Conservation (phyloP, 169 alveolate genomes). For the Theileria parva region DNA sequence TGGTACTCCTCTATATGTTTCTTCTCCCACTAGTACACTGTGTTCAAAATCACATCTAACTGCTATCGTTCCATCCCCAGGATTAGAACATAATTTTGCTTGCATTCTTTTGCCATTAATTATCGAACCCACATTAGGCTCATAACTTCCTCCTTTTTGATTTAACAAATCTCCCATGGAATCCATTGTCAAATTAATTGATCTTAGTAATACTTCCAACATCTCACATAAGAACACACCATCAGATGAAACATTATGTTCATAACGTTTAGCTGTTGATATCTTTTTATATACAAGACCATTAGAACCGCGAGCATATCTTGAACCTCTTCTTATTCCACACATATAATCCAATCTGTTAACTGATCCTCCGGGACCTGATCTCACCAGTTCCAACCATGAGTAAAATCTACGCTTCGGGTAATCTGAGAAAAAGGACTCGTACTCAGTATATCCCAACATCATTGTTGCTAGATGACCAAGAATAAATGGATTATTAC, state of each 20-base stretch:
- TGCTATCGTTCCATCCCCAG: conserved; percentile 45
- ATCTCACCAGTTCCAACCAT: conserved; percentile 51
- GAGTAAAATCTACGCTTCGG: conserved; percentile 57
- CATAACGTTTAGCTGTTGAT: conserved; percentile 19
- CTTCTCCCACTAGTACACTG: conserved; percentile 28
- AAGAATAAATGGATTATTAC: conserved; percentile 62
- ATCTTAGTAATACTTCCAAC: conserved; percentile 40
- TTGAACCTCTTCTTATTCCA: conserved; percentile 64
- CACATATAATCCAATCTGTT: conserved; percentile 64
- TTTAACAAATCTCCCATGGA: conserved; percentile 59
- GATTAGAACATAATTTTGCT: conserved; percentile 54
- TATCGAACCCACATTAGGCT: conserved; percentile 44
- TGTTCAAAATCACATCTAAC: conserved; percentile 63
- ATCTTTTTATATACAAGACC: conserved; percentile 37
- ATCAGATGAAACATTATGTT: conserved; percentile 40
- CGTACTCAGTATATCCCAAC: conserved; percentile 56
- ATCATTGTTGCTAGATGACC: conserved; percentile 65
- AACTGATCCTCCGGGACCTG: conserved; percentile 39
- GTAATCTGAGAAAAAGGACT: conserved; percentile 25
- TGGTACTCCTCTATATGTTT: conserved; percentile 44
- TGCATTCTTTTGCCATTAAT: conserved; percentile 62
- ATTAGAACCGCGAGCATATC: conserved; percentile 46
- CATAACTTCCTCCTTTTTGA: conserved; percentile 62
- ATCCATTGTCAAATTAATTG: conserved; percentile 54
- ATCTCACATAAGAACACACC: conserved; percentile 54